Conservation (phyloP, 768 basidiomycete genomes). For the Solioccasus polychromus region DNA sequence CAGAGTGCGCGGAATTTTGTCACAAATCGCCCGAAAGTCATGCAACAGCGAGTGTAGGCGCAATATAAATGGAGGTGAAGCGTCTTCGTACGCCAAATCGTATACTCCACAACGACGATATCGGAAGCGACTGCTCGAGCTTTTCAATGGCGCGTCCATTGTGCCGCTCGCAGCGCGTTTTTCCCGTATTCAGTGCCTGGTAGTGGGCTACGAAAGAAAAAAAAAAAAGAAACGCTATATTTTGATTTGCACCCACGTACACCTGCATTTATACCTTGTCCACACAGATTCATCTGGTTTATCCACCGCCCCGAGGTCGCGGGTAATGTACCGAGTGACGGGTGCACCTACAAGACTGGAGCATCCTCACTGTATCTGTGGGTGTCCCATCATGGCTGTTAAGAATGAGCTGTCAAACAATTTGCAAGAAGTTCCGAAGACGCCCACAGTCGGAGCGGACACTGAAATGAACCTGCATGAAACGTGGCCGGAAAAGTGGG, state of each 20-base stretch:
- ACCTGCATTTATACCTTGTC: too few relatives aligned
- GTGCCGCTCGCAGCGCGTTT: not conserved
- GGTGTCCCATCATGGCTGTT: constrained; percentile 4
- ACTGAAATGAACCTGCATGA: not conserved
- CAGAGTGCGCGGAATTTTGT: constrained; percentile 1
- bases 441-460: constrained; percentile 5
- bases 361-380: constrained; percentile 8
- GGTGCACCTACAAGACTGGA: not conserved
- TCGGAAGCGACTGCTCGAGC: constrained; percentile 5
- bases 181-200: not conserved
- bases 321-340: not conserved
- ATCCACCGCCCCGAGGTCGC: constrained; percentile 4
- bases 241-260: too few relatives aligned
- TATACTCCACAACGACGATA: constrained; percentile 22
- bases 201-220: not conserved
- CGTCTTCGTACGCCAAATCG: constrained; percentile 20
- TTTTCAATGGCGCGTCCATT: not conserved
- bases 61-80: not conserved
- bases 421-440: constrained; percentile 7
- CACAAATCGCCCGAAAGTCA: not conserved
- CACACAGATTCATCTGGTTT: not conserved
- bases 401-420: not conserved
- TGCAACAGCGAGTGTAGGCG: constrained; percentile 3
- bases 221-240: too few relatives aligned
- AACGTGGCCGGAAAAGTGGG: not conserved